Evolutionary conservation across 768 basidiomycete species (phyloP).

Genomic region (Podaxis sp.): DNA sequence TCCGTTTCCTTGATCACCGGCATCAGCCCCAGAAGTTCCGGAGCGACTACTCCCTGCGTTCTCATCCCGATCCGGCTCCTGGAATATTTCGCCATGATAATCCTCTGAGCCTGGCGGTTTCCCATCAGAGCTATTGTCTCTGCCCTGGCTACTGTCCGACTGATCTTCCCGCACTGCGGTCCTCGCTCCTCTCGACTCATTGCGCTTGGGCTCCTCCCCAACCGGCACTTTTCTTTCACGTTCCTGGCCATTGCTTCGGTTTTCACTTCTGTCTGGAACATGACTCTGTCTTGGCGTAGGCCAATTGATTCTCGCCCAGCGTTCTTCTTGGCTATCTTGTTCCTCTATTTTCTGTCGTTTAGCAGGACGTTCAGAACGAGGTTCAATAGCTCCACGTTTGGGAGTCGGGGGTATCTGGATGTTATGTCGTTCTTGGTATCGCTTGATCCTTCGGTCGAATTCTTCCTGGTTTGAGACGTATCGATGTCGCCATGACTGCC

Average conservation of each 20-base stretch:
- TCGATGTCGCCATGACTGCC: constrained; percentile 65
- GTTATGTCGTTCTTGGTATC: constrained; percentile 27
- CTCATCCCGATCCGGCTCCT: background rate
- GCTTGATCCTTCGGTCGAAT: constrained; percentile 43
- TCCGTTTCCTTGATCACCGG: background rate
- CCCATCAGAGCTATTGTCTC: background rate
- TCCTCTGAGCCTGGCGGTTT: constrained; percentile 1
- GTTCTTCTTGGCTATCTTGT: constrained; percentile 2
- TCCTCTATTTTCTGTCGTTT: constrained; percentile 9
- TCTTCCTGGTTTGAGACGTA: constrained; percentile 43
- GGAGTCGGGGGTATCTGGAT: background rate
- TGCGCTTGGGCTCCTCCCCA: background rate
- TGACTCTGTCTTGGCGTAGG: background rate
- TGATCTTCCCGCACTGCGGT: background rate
- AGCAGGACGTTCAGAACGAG: background rate
- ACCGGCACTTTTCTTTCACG: background rate
- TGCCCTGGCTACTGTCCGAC: background rate
- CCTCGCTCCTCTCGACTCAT: background rate
- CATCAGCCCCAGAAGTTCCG: background rate
- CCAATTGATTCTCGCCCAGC: background rate
- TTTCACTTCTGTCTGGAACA: background rate
- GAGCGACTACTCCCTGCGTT: background rate
- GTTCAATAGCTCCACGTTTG: background rate
- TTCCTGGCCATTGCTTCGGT: background rate
- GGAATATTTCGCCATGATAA: constrained; percentile 12